Evolutionary conservation across 2,329 filamentous ascomycete species (phyloP).

Genomic region (Blastomyces gilchristii): DNA sequence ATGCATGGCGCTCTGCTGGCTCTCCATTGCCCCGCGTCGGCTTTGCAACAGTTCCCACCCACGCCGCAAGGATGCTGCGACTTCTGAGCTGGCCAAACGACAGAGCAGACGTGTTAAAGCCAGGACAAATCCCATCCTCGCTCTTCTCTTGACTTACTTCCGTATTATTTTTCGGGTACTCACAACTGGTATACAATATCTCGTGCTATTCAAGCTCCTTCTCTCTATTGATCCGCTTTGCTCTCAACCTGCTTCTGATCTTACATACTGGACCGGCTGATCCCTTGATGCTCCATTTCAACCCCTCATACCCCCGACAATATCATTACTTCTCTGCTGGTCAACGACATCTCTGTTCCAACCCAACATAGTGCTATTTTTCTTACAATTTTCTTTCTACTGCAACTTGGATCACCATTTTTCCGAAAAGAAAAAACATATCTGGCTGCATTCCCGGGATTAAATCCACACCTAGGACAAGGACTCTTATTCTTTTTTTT

Average conservation of each 20-base stretch:
- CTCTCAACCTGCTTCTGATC: conserved; percentile 7
- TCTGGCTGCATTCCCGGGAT: conserved; percentile 7
- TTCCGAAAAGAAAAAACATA: conserved; percentile 2
- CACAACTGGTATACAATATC: background rate
- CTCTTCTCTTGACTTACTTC: conserved; percentile 6
- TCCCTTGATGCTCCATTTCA: conserved; percentile 9
- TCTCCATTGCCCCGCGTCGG: conserved; percentile 3
- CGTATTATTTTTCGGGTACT: conserved; percentile 6
- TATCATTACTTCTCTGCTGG: conserved; percentile 1
- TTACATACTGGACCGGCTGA: background rate
- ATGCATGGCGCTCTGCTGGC: conserved; percentile 3
- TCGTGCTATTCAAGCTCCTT: conserved; percentile 4
- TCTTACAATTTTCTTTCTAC: conserved; percentile 11
- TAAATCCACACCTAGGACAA: conserved; percentile 15
- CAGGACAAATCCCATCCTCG: conserved; percentile 13
- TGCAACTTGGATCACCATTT: conserved; percentile 5
- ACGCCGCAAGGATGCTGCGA: conserved; percentile 5
- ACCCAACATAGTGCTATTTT: conserved; percentile 5
- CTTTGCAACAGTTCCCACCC: conserved; percentile 3
- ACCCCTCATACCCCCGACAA: conserved; percentile 19
- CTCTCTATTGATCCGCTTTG: conserved; percentile 6
- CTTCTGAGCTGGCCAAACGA: conserved; percentile 7
- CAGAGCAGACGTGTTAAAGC: conserved; percentile 12
- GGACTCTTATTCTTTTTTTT: conserved; percentile 21
- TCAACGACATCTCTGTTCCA: background rate